Conservation (phyloP, 495 filamentous ascomycete species). For the Penicillium pancosmium region DNA sequence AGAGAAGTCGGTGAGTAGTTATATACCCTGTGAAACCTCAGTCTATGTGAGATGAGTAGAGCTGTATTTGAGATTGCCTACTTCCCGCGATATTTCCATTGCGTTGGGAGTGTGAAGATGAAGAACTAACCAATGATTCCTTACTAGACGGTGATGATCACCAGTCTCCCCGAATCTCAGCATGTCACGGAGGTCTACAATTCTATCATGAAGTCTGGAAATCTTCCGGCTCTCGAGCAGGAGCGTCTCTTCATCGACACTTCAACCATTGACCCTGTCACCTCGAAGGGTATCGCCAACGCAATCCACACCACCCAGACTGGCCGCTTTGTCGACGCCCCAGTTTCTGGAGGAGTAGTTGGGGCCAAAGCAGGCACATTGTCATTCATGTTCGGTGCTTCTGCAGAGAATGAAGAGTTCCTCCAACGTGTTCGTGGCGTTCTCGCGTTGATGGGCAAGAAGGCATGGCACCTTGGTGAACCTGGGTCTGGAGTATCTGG, state of each 20-base stretch:
- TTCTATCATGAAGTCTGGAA: conserved; percentile 56
- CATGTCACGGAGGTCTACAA: conserved; percentile 77
- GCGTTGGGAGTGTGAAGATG: too few relatives aligned
- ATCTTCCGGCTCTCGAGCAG: conserved; percentile 43
- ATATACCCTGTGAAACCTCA: background rate
- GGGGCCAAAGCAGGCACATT: conserved; percentile 74
- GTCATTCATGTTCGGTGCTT: conserved; percentile 85
- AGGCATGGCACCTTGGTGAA: conserved; percentile 76
- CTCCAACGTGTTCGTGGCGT: conserved; percentile 64
- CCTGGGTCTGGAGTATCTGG: conserved; percentile 81
- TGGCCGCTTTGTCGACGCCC: conserved; percentile 74
- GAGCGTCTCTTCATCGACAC: conserved; percentile 76
- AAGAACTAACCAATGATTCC: background rate
- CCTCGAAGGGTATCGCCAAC: conserved; percentile 68
- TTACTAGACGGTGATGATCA: conserved; percentile 70
- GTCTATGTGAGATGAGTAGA: too few relatives aligned
- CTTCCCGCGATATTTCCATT: too few relatives aligned
- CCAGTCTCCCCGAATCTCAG: conserved; percentile 76
- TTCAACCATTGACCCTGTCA: conserved; percentile 83
- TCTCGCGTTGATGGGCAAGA: conserved; percentile 78
- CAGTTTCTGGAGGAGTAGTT: conserved; percentile 86
- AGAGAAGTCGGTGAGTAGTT: conserved; percentile 69
- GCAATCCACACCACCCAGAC: conserved; percentile 57
- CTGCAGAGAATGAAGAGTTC: conserved; percentile 46
- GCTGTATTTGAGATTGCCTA: too few relatives aligned